These are phyloP conservation scores for Phialophora expanda DNA, from an alignment of 2,329 filamentous ascomycete genomes.

Conservation along the genomic window DNA sequence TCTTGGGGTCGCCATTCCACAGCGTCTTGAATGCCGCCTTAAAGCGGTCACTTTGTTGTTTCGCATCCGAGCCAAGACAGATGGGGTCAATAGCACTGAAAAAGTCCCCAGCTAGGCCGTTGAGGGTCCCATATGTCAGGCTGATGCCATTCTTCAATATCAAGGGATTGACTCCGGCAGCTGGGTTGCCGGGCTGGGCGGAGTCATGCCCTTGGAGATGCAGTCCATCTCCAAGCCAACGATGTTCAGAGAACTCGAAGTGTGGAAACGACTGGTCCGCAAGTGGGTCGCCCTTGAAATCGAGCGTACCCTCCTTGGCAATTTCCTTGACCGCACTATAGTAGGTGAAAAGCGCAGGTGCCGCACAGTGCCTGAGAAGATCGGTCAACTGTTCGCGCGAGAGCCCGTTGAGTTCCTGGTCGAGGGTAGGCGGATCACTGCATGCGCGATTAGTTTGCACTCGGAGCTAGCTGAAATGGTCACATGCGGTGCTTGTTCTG, in stretches of 20 bases:
- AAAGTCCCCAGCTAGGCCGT: constrained; percentile 4
- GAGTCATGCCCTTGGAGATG: neutral
- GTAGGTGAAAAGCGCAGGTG: neutral
- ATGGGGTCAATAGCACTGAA: neutral
- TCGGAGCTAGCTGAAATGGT: neutral
- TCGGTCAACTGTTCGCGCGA: constrained; percentile 1
- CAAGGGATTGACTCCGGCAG: neutral
- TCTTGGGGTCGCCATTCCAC: constrained; percentile 3
- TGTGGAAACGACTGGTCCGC: neutral
- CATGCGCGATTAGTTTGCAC: neutral
- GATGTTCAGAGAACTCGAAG: constrained; percentile 4
- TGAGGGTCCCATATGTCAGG: constrained; percentile 4
- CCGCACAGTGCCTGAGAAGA: constrained; percentile 2
- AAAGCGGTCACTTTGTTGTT: neutral
- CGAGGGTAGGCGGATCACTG: constrained; percentile 1
- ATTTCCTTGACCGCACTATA: neutral
- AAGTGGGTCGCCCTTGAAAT: neutral
- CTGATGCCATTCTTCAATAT: neutral
- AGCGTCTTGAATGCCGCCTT: constrained; percentile 1
- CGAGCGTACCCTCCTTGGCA: neutral
- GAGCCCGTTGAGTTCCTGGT: constrained; percentile 1
- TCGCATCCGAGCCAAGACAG: neutral
- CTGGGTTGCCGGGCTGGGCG: neutral
- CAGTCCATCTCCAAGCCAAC: neutral
- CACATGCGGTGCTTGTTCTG: neutral